Conservation (phyloP, 129 eudicot species). For the Artemisia annua region DNA sequence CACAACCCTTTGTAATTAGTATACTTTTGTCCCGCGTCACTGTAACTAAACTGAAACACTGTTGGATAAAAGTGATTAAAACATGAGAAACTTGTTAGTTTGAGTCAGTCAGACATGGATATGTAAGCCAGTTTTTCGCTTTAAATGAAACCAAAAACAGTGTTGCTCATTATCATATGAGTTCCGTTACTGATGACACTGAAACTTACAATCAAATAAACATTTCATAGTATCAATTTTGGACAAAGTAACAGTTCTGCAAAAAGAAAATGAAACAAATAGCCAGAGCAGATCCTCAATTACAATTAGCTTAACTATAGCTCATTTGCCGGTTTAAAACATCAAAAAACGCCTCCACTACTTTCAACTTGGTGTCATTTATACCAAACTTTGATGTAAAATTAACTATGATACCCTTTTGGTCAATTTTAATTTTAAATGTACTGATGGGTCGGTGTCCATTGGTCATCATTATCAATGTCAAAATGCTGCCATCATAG, state of each 20-base stretch:
- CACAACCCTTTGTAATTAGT: no score
- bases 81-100: background rate
- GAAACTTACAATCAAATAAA: conserved; percentile 7
- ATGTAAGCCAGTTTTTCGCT: background rate
- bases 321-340: conserved; percentile 10
- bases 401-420: conserved; percentile 9
- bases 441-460: no score
- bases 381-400: no score
- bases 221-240: conserved; percentile 1
- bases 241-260: background rate
- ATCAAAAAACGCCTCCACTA: no score
- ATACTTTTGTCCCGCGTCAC: no score
- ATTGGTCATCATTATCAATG: background rate
- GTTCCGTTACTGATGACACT: conserved; percentile 6
- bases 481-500: conserved; percentile 81
- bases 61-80: background rate
- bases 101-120: no score
- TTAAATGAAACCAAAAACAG: background rate
- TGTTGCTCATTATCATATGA: conserved; percentile 5
- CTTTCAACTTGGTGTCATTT: no score
- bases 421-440: background rate
- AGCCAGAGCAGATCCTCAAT: background rate
- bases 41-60: no score
- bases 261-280: conserved; percentile 9
- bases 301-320: background rate